Evolutionary conservation across 169 alveolate genomes (phyloP).

Genomic region (Babesia caballi): DNA sequence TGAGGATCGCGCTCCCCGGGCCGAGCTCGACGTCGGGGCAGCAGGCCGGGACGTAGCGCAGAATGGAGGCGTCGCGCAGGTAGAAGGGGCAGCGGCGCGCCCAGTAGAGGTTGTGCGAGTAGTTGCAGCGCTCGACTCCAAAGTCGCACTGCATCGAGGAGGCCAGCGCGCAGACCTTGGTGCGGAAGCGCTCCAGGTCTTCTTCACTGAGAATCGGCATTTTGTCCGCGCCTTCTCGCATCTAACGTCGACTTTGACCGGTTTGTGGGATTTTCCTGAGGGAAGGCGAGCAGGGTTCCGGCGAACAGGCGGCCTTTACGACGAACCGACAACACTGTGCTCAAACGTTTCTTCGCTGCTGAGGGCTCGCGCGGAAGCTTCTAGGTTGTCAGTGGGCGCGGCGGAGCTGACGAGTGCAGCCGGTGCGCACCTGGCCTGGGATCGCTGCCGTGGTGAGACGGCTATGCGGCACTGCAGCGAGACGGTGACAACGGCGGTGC

Average conservation of each 20-base stretch:
- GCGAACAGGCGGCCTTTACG: not conserved
- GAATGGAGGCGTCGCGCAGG: constrained; percentile 74
- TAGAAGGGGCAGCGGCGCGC: constrained; percentile 83
- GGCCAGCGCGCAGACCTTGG: constrained; percentile 78
- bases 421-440: too few relatives aligned
- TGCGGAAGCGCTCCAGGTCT: constrained; percentile 80
- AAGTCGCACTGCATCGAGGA: constrained; percentile 79
- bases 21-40: constrained; percentile 75
- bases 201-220: constrained; percentile 81
- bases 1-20: constrained; percentile 53
- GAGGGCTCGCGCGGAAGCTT: too few relatives aligned
- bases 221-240: constrained; percentile 2
- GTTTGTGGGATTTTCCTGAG: too few relatives aligned
- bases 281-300: too few relatives aligned
- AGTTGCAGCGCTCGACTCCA: constrained; percentile 81
- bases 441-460: too few relatives aligned
- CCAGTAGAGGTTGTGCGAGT: constrained; percentile 82
- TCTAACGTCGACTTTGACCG: too few relatives aligned
- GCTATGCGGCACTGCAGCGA: too few relatives aligned
- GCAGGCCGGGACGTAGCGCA: constrained; percentile 79
- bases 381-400: too few relatives aligned
- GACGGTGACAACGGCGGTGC: too few relatives aligned
- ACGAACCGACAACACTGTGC: not conserved
- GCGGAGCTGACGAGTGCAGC: too few relatives aligned
- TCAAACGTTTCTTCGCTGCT: too few relatives aligned